phyloP scores from a whole-genome alignment of 2,329 filamentous ascomycete genomes.

The Apiospora hydei region DNA sequence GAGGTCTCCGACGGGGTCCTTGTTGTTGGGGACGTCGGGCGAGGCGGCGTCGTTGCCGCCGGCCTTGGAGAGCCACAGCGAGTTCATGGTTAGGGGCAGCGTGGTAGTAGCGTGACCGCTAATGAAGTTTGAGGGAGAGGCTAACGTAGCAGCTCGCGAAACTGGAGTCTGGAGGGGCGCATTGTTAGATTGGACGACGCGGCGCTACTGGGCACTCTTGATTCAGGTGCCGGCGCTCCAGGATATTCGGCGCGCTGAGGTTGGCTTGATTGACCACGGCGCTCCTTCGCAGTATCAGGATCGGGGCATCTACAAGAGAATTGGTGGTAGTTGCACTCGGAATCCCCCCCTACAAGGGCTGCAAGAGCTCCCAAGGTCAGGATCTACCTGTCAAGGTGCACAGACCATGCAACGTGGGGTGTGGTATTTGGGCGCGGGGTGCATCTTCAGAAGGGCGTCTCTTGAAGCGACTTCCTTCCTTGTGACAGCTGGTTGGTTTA shows the following conservation, averaged over 20 bases:
- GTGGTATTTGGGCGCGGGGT: background rate
- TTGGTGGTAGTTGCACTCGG: background rate
- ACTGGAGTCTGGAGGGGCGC: slow-evolving; percentile 10
- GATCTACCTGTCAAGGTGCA: background rate
- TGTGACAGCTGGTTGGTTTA: too few relatives aligned
- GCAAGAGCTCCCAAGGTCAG: background rate
- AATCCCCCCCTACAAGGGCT: background rate
- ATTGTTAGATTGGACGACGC: background rate
- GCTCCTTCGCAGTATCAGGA: background rate
- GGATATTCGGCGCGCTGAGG: background rate
- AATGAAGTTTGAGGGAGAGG: slow-evolving; percentile 14
- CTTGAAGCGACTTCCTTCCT: background rate
- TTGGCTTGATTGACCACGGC: background rate
- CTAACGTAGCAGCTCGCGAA: slow-evolving; percentile 18
- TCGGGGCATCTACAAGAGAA: background rate
- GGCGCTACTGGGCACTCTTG: background rate
- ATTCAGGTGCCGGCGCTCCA: background rate
- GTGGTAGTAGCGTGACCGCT: slow-evolving; percentile 22
- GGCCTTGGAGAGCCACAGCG: slow-evolving; percentile 50
- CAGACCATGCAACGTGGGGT: slow-evolving; percentile 13
- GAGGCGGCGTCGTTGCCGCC: slow-evolving; percentile 36
- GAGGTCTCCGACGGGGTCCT: slow-evolving; percentile 38
- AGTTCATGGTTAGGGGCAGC: slow-evolving; percentile 50
- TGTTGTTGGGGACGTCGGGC: slow-evolving; percentile 36
- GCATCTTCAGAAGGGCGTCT: background rate